Evolutionary conservation across 495 filamentous ascomycete species (phyloP).

Genomic region (Haplographium delicatum): DNA sequence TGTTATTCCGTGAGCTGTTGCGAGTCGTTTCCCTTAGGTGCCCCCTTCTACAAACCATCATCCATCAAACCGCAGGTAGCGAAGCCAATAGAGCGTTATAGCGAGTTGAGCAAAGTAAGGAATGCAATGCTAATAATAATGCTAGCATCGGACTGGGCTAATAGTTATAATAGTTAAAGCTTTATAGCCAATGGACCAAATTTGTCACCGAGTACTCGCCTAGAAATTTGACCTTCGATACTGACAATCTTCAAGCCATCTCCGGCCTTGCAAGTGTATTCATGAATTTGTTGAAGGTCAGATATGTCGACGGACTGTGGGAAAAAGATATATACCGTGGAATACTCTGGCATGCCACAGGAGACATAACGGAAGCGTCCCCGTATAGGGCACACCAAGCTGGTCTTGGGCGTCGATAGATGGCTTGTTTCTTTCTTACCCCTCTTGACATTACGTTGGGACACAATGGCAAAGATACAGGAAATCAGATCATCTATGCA

Average conservation of each 20-base stretch:
- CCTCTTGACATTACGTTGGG: neutral
- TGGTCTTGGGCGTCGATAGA: constrained; percentile 11
- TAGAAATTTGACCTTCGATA: constrained; percentile 7
- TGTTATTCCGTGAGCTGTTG: neutral
- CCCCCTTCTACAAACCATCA: constrained; percentile 1
- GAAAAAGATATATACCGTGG: constrained; percentile 3
- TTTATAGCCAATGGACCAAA: constrained; percentile 1
- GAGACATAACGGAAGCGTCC: neutral
- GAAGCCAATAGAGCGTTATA: constrained; percentile 2
- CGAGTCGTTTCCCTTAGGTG: constrained; percentile 4
- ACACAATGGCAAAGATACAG: constrained; percentile 1
- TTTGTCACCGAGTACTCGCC: constrained; percentile 4
- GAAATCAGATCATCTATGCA: constrained; percentile 1
- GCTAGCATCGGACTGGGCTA: constrained; percentile 1
- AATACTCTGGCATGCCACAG: constrained; percentile 7
- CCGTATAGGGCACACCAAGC: constrained; percentile 4
- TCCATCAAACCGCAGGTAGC: constrained; percentile 1
- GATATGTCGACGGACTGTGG: constrained; percentile 7
- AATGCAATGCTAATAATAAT: neutral
- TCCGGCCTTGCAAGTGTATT: constrained; percentile 9
- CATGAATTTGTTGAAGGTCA: constrained; percentile 1
- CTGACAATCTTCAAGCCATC: constrained; percentile 6
- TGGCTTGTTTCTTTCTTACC: constrained; percentile 1
- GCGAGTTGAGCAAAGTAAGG: constrained; percentile 1
- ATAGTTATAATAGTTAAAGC: constrained; percentile 2